Base-by-base conservation (phyloP, 306 rosid genomes). In the Fagus sylvatica region DNA sequence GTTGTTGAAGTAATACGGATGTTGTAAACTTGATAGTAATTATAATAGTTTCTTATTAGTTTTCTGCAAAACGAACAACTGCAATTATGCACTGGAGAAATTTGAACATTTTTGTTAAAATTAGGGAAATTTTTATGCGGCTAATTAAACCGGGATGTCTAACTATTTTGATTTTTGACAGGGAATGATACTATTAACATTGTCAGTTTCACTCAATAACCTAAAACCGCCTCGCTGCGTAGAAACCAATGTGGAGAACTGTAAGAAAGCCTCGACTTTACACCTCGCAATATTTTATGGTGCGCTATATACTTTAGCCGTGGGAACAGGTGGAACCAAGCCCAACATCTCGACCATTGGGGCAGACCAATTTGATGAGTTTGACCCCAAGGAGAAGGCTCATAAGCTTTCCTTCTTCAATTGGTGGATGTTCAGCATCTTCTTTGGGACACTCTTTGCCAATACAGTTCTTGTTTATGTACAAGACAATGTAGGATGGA, bases 391-490 rank as follows among this genome's bases (percentile, higher is more conserved):
- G 62, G 98, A 95, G 87, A 95, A 95, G 78, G 75, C 79, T 7
- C 84, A 85, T 0, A 95, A 95, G 74, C 88, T 89, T 2, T 95
- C 98, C 2, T 95, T 95, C 88, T 95, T 95, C 88, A 95, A 95
- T 28, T 95, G 98, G 98, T 94, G 98, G 98, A 90, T 92, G 97
- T 94, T 94, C 53, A 94, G 97, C 72, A 89, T 96, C 28, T 94
- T 94, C 85, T 76, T 89, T 10, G 97, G 98, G 17, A 96, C 93
- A 6, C 75, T 94, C 53, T 87, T 96, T 77, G 97, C 99, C 74
- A 89, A 90, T 11, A 83, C 94, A 4, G 81, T 90, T 8, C 85
- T 96, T n/a, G 98, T 96, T 0, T 96, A 91, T 71, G 77, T 96
- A 36, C 98, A 93, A 75, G 99, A 93, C 73, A 91, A 93, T 72